Percentiles rank a stretch among this genome's conserved stretches.
These are phyloP conservation scores for Sordaria brevicollis DNA, from an alignment of 495 filamentous ascomycete genomes.

Conservation along the genomic window DNA sequence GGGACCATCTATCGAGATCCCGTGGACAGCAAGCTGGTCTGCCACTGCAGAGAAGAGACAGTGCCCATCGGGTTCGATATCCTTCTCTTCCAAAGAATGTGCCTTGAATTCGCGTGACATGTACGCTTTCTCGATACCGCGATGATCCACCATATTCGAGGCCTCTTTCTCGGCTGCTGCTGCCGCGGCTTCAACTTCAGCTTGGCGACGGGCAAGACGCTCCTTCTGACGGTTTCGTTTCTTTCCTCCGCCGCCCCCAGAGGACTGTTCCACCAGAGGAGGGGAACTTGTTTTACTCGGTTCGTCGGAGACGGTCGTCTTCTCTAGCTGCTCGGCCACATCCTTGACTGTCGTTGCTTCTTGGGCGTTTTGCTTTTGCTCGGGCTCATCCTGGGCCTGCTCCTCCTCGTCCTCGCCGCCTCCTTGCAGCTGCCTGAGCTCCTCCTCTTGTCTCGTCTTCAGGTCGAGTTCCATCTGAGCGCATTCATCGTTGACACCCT, in stretches of 20 bases:
- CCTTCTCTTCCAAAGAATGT: slow-evolving; percentile 57
- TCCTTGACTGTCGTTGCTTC: background rate
- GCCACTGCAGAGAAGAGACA: slow-evolving; percentile 93
- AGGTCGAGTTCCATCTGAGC: slow-evolving; percentile 58
- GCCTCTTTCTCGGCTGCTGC: slow-evolving; percentile 66
- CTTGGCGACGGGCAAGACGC: slow-evolving; percentile 76
- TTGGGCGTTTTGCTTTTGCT: background rate
- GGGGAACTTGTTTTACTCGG: background rate
- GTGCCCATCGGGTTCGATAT: slow-evolving; percentile 84
- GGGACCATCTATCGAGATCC: slow-evolving; percentile 22
- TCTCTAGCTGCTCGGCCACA: slow-evolving; percentile 9
- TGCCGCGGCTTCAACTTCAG: slow-evolving; percentile 62
- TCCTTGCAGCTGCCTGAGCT: slow-evolving; percentile 49
- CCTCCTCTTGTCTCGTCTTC: slow-evolving; percentile 54
- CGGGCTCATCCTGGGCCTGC: background rate
- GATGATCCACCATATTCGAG: slow-evolving; percentile 58
- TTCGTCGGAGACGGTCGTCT: slow-evolving; percentile 9
- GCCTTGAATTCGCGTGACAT: slow-evolving; percentile 58
- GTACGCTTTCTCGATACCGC: slow-evolving; percentile 55
- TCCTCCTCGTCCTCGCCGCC: slow-evolving; percentile 1
- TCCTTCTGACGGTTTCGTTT: slow-evolving; percentile 90
- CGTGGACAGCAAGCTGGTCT: slow-evolving; percentile 54
- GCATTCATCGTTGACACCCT: slow-evolving; percentile 78
- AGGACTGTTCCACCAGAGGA: background rate
- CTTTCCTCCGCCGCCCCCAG: slow-evolving; percentile 31